These are phyloP conservation scores for Komagataella kurtzmanii DNA, from an alignment of 805 yeast genomes.

Conservation along the genomic window DNA sequence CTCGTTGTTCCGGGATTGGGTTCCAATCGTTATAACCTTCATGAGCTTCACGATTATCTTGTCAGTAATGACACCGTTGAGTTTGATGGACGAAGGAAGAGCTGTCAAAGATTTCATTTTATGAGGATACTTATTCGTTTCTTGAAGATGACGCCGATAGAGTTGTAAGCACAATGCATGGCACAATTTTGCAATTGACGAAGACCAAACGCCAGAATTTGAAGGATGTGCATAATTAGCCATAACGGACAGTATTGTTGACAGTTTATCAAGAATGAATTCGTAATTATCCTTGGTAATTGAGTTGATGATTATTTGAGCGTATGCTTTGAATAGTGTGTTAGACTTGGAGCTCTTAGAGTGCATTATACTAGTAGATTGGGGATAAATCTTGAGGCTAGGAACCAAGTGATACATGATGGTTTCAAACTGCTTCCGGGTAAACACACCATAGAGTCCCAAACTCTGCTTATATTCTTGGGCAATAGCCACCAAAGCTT, in stretches of 20 bases:
- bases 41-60: slow-evolving; percentile 12
- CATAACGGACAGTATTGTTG: slow-evolving; percentile 49
- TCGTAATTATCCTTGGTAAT: slow-evolving; percentile 26
- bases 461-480: slow-evolving; percentile 16
- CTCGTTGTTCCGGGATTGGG: slow-evolving; percentile 59
- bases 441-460: slow-evolving; percentile 49
- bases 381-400: slow-evolving; percentile 26
- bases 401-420: not conserved
- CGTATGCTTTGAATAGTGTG: slow-evolving; percentile 22
- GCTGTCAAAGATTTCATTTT: slow-evolving; percentile 8
- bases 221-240: slow-evolving; percentile 88
- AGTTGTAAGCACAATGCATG: slow-evolving; percentile 44
- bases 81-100: slow-evolving; percentile 11
- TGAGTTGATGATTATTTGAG: slow-evolving; percentile 48
- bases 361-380: slow-evolving; percentile 27
- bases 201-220: slow-evolving; percentile 82
- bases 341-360: not conserved
- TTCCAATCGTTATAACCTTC: slow-evolving; percentile 49
- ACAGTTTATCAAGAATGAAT: slow-evolving; percentile 39
- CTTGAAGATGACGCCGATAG: slow-evolving; percentile 43
- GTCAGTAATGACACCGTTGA: slow-evolving; percentile 10
- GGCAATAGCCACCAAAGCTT: slow-evolving; percentile 23
- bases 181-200: slow-evolving; percentile 51
- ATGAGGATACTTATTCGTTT: slow-evolving; percentile 19
- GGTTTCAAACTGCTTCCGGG: slow-evolving; percentile 37